A percentile compares a stretch with the other conserved stretches of the same genome.
Evolutionary conservation across 495 filamentous ascomycete genomes (phyloP).

Genomic region (Penicillium verhagenii): DNA sequence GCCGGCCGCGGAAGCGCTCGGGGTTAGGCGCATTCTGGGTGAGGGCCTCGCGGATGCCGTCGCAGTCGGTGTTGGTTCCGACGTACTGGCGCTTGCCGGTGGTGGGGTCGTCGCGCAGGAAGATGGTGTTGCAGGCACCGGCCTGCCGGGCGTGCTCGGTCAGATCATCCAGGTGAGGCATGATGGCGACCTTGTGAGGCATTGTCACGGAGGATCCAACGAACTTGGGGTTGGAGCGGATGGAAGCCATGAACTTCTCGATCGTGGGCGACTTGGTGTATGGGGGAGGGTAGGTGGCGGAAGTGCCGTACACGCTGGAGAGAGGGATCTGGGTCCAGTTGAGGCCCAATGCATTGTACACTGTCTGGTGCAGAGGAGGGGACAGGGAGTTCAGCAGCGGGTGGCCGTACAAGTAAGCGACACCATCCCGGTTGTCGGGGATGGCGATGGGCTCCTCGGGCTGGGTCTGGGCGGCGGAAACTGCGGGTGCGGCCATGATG

Average conservation of each 20-base stretch:
- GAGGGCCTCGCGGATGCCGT: constrained; percentile 69
- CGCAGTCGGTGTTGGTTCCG: constrained; percentile 75
- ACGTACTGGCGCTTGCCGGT: constrained; percentile 47
- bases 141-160: constrained; percentile 66
- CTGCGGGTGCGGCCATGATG: constrained; percentile 23
- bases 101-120: constrained; percentile 46
- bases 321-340: constrained; percentile 60
- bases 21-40: constrained; percentile 51
- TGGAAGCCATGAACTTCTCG: constrained; percentile 47
- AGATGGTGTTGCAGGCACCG: constrained; percentile 74
- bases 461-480: constrained; percentile 10
- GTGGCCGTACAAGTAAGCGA: constrained; percentile 51
- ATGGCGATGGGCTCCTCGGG: constrained; percentile 40
- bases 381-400: constrained; percentile 68
- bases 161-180: constrained; percentile 64
- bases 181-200: constrained; percentile 71
- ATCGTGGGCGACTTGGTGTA: constrained; percentile 45
- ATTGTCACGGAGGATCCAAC: constrained; percentile 71
- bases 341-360: constrained; percentile 58
- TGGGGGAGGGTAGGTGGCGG: constrained; percentile 35
- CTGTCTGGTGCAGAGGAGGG: constrained; percentile 64
- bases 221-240: constrained; percentile 49
- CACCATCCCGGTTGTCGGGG: constrained; percentile 36
- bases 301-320: constrained; percentile 38
- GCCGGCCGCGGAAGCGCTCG: constrained; percentile 49